Percentiles rank a stretch among this genome's conserved stretches.
These are phyloP conservation scores for Venturia effusa DNA, from an alignment of 2,329 filamentous ascomycete genomes.

Conservation along the genomic window DNA sequence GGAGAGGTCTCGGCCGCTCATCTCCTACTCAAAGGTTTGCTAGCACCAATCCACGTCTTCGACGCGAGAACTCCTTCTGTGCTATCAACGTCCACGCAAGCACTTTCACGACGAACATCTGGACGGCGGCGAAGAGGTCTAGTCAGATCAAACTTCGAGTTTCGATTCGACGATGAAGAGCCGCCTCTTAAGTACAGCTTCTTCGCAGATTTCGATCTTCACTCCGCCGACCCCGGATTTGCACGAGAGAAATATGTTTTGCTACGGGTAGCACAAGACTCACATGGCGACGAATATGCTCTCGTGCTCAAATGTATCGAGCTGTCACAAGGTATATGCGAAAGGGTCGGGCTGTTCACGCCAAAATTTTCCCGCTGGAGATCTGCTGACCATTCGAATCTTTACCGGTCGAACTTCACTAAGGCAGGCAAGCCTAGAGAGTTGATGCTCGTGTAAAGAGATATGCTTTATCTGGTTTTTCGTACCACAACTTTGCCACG, in stretches of 20 bases:
- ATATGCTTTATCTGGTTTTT: too few species aligned
- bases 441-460: neutral
- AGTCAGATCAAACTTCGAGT: neutral
- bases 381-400: neutral
- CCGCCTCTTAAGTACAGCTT: slow-evolving; percentile 1
- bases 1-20: slow-evolving; percentile 6
- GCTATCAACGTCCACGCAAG: neutral
- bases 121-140: neutral
- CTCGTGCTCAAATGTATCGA: slow-evolving; percentile 8
- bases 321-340: neutral
- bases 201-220: slow-evolving; percentile 8
- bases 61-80: neutral
- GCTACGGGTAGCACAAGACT: neutral
- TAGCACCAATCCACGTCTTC: slow-evolving; percentile 1
- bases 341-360: slow-evolving; percentile 9
- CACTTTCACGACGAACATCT: neutral
- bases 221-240: neutral
- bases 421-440: neutral
- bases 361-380: slow-evolving; percentile 3
- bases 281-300: slow-evolving; percentile 4
- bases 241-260: neutral
- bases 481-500: too few species aligned
- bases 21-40: neutral
- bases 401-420: neutral
- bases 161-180: neutral